phyloP scores from a whole-genome alignment of 345 rosid genomes.

The Brassica cretica region DNA sequence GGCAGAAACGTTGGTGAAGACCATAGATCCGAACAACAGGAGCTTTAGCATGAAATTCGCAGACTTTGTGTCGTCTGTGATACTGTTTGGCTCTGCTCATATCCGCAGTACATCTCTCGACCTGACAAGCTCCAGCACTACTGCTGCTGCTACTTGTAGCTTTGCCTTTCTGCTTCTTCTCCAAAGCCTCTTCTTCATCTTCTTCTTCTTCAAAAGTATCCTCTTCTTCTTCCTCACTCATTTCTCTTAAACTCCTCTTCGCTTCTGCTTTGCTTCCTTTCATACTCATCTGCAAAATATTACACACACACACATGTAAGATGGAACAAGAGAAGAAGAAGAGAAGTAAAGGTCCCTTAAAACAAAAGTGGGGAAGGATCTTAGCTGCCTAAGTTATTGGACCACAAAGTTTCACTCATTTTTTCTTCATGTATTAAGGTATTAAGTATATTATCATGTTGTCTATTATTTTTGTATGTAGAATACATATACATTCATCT shows the following conservation, averaged over 20 bases:
- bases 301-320: conserved; percentile 26
- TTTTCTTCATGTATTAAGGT: conserved; percentile 7
- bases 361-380: conserved; percentile 36
- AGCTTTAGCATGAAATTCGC: conserved; percentile 89
- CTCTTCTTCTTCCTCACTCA: conserved; percentile 51
- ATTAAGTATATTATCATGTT: conserved; percentile 6
- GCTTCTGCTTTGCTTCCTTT: conserved; percentile 61
- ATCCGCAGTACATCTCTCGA: conserved; percentile 54
- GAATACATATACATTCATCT: neutral
- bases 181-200: conserved; percentile 43
- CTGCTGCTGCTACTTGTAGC: conserved; percentile 28
- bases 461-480: neutral
- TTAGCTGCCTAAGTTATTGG: conserved; percentile 33
- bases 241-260: conserved; percentile 57
- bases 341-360: conserved; percentile 29
- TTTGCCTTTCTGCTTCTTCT: conserved; percentile 53
- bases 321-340: conserved; percentile 25
- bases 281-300: conserved; percentile 40
- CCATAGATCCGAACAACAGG: conserved; percentile 56
- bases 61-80: conserved; percentile 85
- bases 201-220: conserved; percentile 29
- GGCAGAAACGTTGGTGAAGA: conserved; percentile 89
- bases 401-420: conserved; percentile 31
- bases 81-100: conserved; percentile 70
- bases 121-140: conserved; percentile 54